Evolutionary conservation across 768 basidiomycete species (phyloP).

Genomic region (Mycena vitilis): DNA sequence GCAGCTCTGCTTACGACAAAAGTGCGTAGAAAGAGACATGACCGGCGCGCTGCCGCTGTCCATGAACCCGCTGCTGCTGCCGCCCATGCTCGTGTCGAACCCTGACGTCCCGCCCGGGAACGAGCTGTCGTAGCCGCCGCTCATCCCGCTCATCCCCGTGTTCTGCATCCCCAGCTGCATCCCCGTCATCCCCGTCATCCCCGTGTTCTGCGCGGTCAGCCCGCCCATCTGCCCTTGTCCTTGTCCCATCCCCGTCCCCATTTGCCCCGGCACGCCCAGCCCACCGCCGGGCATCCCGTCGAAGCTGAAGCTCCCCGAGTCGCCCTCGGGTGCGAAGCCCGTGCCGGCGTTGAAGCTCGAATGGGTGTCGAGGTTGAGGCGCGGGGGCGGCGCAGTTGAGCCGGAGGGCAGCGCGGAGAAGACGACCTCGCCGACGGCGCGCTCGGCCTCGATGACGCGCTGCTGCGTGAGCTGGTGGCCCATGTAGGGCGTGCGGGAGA

Average conservation of each 20-base stretch:
- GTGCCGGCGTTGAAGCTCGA: too few species aligned
- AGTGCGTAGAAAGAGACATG: too few species aligned
- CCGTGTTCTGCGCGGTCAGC: too few species aligned
- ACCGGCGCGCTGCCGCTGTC: slow-evolving; percentile 7
- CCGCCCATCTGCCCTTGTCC: too few species aligned
- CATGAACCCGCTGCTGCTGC: slow-evolving; percentile 16
- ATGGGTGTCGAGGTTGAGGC: too few species aligned
- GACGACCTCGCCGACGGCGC: slow-evolving; percentile 62
- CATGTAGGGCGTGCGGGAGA: slow-evolving; percentile 77
- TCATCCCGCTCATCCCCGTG: slow-evolving; percentile 10
- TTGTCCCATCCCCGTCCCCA: too few species aligned
- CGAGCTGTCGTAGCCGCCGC: neutral
- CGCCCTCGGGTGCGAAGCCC: slow-evolving; percentile 8
- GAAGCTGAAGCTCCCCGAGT: neutral
- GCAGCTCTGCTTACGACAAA: too few species aligned
- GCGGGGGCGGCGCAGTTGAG: slow-evolving; percentile 29
- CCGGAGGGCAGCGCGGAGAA: slow-evolving; percentile 53
- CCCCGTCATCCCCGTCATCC: too few species aligned
- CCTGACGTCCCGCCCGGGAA: too few species aligned
- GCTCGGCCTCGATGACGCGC: slow-evolving; percentile 72
- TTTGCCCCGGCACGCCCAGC: too few species aligned
- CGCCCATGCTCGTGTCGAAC: neutral
- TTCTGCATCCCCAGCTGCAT: slow-evolving; percentile 16
- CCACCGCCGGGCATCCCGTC: too few species aligned
- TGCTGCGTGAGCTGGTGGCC: slow-evolving; percentile 72